These are phyloP conservation scores for Suhomyces sp. DNA, from an alignment of 805 yeast species.

Conservation along the genomic window DNA sequence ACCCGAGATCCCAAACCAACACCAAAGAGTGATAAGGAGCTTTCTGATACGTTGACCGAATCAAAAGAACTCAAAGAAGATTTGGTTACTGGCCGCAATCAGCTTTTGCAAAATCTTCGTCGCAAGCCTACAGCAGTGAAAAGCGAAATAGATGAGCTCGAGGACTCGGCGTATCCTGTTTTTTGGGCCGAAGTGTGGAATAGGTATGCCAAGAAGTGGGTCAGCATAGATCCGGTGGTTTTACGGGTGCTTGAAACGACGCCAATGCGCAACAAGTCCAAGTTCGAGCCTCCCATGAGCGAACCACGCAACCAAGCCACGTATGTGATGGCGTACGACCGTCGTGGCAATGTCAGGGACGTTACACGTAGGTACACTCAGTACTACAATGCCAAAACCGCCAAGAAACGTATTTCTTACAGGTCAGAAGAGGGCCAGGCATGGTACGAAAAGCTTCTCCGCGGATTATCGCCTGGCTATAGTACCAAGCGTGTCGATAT, in stretches of 20 bases:
- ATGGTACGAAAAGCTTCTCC: slow-evolving; percentile 60
- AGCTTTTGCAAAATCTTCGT: slow-evolving; percentile 10
- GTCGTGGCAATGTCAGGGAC: slow-evolving; percentile 64
- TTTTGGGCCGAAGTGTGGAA: slow-evolving; percentile 98
- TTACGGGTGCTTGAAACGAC: slow-evolving; percentile 61
- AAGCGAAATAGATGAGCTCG: slow-evolving; percentile 11
- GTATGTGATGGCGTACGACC: slow-evolving; percentile 78
- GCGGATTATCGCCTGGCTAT: slow-evolving; percentile 18
- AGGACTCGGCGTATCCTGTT: slow-evolving; percentile 53
- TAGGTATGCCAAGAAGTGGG: slow-evolving; percentile 64
- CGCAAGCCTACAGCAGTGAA: slow-evolving; percentile 14
- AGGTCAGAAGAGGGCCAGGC: slow-evolving; percentile 50
- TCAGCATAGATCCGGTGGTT: slow-evolving; percentile 80
- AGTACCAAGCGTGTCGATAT: slow-evolving; percentile 39
- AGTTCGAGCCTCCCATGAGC: slow-evolving; percentile 69
- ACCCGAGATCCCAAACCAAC: neutral
- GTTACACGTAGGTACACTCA: slow-evolving; percentile 81
- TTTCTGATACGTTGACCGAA: too few species aligned
- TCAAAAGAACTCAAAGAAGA: slow-evolving; percentile 10
- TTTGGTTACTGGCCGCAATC: neutral
- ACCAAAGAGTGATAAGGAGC: slow-evolving; percentile 6
- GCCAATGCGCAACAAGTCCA: slow-evolving; percentile 47
- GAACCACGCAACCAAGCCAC: slow-evolving; percentile 58
- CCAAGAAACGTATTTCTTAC: slow-evolving; percentile 65
- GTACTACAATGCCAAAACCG: slow-evolving; percentile 66